Percentiles rank a stretch among this genome's conserved stretches.
Conservation (phyloP, 108 stramenopile species). For the Poteriospumella lacustris region DNA sequence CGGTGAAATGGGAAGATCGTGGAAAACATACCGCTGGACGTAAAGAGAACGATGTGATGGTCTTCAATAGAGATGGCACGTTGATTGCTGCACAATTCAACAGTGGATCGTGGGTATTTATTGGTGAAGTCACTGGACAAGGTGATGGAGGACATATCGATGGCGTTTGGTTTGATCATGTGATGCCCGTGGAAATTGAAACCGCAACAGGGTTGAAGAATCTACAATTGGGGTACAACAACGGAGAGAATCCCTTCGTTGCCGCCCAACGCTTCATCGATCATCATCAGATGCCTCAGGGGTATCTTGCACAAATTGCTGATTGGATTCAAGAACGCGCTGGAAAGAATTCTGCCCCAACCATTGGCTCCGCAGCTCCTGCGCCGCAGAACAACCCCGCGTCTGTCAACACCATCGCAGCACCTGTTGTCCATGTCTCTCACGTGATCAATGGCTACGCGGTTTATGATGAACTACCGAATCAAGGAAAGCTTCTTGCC, state of each 20-base stretch:
- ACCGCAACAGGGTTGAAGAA: slow-evolving; percentile 66
- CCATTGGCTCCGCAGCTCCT: not conserved
- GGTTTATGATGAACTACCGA: not conserved
- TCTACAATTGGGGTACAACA: slow-evolving; percentile 86
- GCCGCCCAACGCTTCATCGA: slow-evolving; percentile 91
- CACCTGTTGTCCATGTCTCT: not conserved
- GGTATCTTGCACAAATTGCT: slow-evolving; percentile 76
- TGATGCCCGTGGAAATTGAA: slow-evolving; percentile 90
- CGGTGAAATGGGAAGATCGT: not conserved
- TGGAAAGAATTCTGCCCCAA: slow-evolving; percentile 34
- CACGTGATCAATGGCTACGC: not conserved
- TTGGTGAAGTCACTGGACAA: slow-evolving; percentile 81
- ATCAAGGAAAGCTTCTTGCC: not conserved
- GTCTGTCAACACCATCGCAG: not conserved
- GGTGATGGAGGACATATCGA: slow-evolving; percentile 63
- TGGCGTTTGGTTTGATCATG: slow-evolving; percentile 80
- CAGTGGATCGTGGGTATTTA: slow-evolving; percentile 9
- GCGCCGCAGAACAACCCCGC: not conserved
- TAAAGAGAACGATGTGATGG: slow-evolving; percentile 7
- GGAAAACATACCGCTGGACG: not conserved
- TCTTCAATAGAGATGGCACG: slow-evolving; percentile 26
- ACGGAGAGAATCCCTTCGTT: slow-evolving; percentile 90
- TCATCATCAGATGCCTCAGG: slow-evolving; percentile 75
- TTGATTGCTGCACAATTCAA: slow-evolving; percentile 20
- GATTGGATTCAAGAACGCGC: slow-evolving; percentile 76